phyloP scores from a whole-genome alignment of 2,329 filamentous ascomycete genomes.

The Hypoxylon sp. region DNA sequence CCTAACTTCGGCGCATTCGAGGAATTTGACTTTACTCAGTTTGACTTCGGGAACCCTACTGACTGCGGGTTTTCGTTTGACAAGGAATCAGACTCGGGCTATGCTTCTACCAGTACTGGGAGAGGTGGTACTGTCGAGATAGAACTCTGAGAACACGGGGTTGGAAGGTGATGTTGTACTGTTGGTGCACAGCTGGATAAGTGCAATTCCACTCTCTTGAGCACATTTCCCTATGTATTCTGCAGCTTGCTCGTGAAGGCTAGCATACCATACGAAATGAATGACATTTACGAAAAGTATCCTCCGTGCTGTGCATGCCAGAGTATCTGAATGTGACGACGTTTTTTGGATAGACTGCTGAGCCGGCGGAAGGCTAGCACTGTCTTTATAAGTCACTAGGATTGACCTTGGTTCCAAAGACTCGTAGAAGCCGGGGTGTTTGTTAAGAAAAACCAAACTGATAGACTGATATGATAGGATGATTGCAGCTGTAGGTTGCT shows the following conservation, averaged over 20 bases:
- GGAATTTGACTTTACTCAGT: slow-evolving; percentile 29
- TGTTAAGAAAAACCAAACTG: too few relatives aligned
- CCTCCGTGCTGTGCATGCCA: not conserved
- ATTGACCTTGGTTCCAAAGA: too few relatives aligned
- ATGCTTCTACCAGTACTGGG: slow-evolving; percentile 39
- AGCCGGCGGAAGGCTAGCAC: too few relatives aligned
- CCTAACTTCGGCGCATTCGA: slow-evolving; percentile 15
- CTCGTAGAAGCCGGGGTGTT: too few relatives aligned
- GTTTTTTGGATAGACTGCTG: too few relatives aligned
- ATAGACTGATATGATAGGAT: too few relatives aligned
- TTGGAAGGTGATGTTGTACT: not conserved
- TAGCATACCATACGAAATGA: slow-evolving; percentile 2
- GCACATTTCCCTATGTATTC: slow-evolving; percentile 7
- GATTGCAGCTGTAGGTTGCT: too few relatives aligned
- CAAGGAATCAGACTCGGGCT: slow-evolving; percentile 44
- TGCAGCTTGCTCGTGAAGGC: not conserved
- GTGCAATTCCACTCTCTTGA: slow-evolving; percentile 2
- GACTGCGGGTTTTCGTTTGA: slow-evolving; percentile 33
- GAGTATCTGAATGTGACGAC: too few relatives aligned
- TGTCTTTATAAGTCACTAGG: too few relatives aligned
- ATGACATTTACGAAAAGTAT: not conserved
- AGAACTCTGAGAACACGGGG: slow-evolving; percentile 5
- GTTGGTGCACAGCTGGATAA: not conserved
- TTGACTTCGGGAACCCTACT: slow-evolving; percentile 14
- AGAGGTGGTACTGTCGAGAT: slow-evolving; percentile 21